Evolutionary conservation across 2,329 filamentous ascomycete species (phyloP), one percentile per base, ranked within the genome.

Genomic region (Sporothrix pseudoabietina): DNA sequence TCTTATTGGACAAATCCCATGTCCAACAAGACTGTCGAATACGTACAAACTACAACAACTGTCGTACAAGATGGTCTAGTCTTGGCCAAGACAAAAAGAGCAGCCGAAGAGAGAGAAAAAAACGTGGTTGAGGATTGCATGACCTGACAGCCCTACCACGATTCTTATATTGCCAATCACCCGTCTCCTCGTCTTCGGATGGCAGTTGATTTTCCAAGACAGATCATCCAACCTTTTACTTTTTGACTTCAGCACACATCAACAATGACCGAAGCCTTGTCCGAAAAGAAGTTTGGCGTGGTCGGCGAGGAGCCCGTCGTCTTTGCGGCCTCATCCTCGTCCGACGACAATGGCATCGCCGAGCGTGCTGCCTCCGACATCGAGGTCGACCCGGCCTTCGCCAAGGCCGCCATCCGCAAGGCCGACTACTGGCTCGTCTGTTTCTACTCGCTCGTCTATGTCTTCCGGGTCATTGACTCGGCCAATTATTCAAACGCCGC

Each of bases 401-500:
- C 80, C 68, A 81, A 78, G 71, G 74, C 75, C 52, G 76, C 79
- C 2, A 77, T 82, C 68, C 77, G 78, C 30, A 83, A 82, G 76
- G 75, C 80, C 57, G 82, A 82, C 74, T 75, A 78, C 57, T 79
- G 80, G 78, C 78, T 81, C 9, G 78, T 81, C 9, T 76, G 76
- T 7, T 80, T 79, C 71, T 80, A 82, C 72, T 82, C 81, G 1
- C 7, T 82, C 1, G 81, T 83, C 16, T 83, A 83, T 71, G 77
- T 83, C 49, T 81, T 83, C 74, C 78, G 80, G 2, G 80, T 82
- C 57, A 82, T 83, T 35, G 80, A 82, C 75, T 81, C 80, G 3
- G 78, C 77, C 61, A 83, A 83, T 73, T 82, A 82, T 74, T 79
- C 81, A 16, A 83, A 82, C 32, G 80, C 82, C 1, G 81, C 82